These are phyloP conservation scores for Phaeophleospora eucalypticola DNA, from an alignment of 2,329 filamentous ascomycete species.

Conservation along the genomic window DNA sequence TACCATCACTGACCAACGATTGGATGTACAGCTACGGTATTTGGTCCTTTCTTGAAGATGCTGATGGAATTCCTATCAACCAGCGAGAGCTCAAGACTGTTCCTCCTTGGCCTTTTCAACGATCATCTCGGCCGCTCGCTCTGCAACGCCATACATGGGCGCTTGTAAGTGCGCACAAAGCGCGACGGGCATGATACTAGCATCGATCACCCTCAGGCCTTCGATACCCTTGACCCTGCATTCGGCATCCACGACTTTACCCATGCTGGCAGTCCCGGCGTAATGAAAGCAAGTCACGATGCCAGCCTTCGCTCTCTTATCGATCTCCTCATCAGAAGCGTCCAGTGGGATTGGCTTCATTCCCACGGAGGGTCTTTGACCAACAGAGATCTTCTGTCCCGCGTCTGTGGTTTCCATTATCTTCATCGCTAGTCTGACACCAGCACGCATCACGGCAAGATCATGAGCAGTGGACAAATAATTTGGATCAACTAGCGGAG, in stretches of 20 bases:
- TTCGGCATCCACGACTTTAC: slow-evolving; percentile 19
- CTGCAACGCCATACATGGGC: slow-evolving; percentile 29
- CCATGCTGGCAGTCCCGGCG: slow-evolving; percentile 22
- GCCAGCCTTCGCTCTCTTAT: slow-evolving; percentile 4
- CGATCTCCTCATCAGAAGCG: slow-evolving; percentile 11
- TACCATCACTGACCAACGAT: not conserved
- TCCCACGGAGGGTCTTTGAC: not conserved
- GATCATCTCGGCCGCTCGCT: slow-evolving; percentile 28
- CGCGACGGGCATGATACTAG: slow-evolving; percentile 27
- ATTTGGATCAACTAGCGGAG: not conserved
- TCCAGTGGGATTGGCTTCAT: not conserved
- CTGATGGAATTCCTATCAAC: not conserved
- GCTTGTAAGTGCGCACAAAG: slow-evolving; percentile 29
- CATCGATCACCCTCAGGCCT: slow-evolving; percentile 27
- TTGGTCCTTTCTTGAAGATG: too few relatives aligned
- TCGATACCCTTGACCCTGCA: slow-evolving; percentile 24
- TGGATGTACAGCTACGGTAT: too few relatives aligned
- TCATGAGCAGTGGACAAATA: slow-evolving; percentile 4
- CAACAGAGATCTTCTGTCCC: not conserved
- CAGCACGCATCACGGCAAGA: slow-evolving; percentile 5
- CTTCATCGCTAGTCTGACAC: not conserved
- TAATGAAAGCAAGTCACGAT: slow-evolving; percentile 1
- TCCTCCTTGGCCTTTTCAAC: not conserved
- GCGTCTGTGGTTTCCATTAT: not conserved
- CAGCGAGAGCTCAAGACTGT: not conserved